Evolutionary conservation across 2,329 filamentous ascomycete species (phyloP), one percentile per base, ranked within the genome.

Genomic region (Chrysosporium keratinophilum): DNA sequence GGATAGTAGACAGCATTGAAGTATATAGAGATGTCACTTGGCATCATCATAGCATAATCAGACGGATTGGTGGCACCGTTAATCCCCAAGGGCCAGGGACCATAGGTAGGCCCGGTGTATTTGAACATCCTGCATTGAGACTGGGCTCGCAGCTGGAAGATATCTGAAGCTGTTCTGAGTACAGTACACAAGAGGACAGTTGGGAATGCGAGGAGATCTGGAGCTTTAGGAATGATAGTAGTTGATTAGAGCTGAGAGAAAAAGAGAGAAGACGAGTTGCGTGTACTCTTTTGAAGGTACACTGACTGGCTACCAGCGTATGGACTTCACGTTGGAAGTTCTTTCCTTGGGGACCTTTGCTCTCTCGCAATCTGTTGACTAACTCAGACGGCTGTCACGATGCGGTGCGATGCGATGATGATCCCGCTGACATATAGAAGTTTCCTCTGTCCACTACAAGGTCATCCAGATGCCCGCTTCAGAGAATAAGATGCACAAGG

Each of bases 1-100:
- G 86, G 85, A 67, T 88, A 93, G 71, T 91, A 93, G 15, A 88
- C 84, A 19, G 84, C 87, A 68, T 93, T 93, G 63, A 79, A 63
- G 60, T 66, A 72, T 46, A 71, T 63, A 10, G 69, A 67, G 19
- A 71, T 65, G 39, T 71, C 65, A 42, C 66, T 65, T 5, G 66
- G 63, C 52, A 28, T 45, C 60, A 51, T 56, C 53, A 50, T 52
- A 28, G 23, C 23, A 57, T 15, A 34, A 14, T 50, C 39, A 43
- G 37, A 43, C 28, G 28, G 11, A 41, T 23, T 23, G 12, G 17
- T 20, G 41, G 50, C 50, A 14, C 50, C 50, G 15, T 52, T 46
- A 40, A 52, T 46, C 31, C 50, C 41, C 12, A 52, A 31, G 17
- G 48, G 48, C 48, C 48, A 50, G 23, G 48, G 48, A 34, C 50